Evolutionary conservation across 129 eudicot genomes (phyloP), one percentile per base, ranked within the genome.

Genomic region (Flaveria robusta): DNA sequence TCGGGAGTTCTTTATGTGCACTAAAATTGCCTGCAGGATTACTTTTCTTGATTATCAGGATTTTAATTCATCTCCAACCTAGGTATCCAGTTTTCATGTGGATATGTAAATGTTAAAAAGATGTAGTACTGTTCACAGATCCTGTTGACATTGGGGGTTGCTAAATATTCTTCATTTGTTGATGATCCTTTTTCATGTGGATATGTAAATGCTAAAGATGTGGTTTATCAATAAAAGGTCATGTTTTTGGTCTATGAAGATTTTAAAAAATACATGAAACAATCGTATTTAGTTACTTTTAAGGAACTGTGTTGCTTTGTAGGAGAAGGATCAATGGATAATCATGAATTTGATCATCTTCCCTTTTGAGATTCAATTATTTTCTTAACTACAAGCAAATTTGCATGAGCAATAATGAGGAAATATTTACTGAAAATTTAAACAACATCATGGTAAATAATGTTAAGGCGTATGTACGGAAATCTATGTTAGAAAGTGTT

Each of bases 1-100:
- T 73, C 10, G 19, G 56, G 56, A 73, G 68, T 39, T 58, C 9
- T 73, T 5, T 56, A 0, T 16, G n/a, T 71, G 27, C 65, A 18
- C 56, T 71, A 50, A 20, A 51, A 71, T 15, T 27, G 18, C 29
- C 74, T 51, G 34, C 55, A 56, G 68, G 76, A 27, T 51, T 26
- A 31, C 63, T 18, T 9, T 34, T 54, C 37, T 46, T 52, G 20
- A 31, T 31, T 54, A 39, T 54, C 23, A 34, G 31, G 47, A 71
- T 51, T 45, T 37, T 72, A 54, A 13, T 72, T 55, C 63, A 55
- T 7, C 31, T 56, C 34, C 16, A 56, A 9, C 74, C 67, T 39
- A 72, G 49, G 49, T 54, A 9, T 27, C 31, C 31, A 4, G n/a
- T 52, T 16, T 27, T 37, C 15, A 72, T 55, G 42, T 72, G 52